phyloP scores from a whole-genome alignment of 83 land plant genomes.

The Diphasiastrum complanatum region DNA sequence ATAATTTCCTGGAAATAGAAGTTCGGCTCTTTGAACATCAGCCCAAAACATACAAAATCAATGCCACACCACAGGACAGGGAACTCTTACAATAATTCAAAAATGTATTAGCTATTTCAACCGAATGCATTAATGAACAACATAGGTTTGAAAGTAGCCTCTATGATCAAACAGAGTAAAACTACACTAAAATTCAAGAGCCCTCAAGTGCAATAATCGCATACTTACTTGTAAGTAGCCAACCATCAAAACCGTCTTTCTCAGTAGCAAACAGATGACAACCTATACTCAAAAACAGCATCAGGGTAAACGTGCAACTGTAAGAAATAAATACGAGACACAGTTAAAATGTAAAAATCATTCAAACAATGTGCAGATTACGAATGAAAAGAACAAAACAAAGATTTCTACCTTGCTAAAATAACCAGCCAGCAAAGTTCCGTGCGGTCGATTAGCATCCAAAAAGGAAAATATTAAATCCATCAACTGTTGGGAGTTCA shows the following conservation, averaged over 20 bases:
- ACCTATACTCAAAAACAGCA: conserved; percentile 44
- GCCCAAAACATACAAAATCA: too few relatives aligned
- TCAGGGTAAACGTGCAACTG: neutral
- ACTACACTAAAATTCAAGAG: too few relatives aligned
- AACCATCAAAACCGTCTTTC: conserved; percentile 73
- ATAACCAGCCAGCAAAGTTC: conserved; percentile 80
- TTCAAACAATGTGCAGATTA: neutral
- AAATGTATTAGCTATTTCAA: too few relatives aligned
- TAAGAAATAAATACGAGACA: neutral
- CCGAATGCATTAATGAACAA: too few relatives aligned
- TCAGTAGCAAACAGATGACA: conserved; percentile 70
- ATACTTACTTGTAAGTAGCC: conserved; percentile 77
- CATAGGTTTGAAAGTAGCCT: too few relatives aligned
- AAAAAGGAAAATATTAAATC: conserved; percentile 81
- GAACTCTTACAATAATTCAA: too few relatives aligned
- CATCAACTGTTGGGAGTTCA: conserved; percentile 65
- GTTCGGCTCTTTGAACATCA: too few relatives aligned
- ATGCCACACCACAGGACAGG: too few relatives aligned
- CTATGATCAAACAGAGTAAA: too few relatives aligned
- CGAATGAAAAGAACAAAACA: neutral
- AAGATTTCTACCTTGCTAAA: conserved; percentile 76
- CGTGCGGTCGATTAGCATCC: conserved; percentile 66
- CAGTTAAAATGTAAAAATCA: too few relatives aligned
- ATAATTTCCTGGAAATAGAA: too few relatives aligned
- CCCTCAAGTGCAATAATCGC: too few relatives aligned